A percentile compares a stretch with the other conserved stretches of the same genome.
Conservation (phyloP, 441 rosid genomes). For the Biscutella auriculata region DNA sequence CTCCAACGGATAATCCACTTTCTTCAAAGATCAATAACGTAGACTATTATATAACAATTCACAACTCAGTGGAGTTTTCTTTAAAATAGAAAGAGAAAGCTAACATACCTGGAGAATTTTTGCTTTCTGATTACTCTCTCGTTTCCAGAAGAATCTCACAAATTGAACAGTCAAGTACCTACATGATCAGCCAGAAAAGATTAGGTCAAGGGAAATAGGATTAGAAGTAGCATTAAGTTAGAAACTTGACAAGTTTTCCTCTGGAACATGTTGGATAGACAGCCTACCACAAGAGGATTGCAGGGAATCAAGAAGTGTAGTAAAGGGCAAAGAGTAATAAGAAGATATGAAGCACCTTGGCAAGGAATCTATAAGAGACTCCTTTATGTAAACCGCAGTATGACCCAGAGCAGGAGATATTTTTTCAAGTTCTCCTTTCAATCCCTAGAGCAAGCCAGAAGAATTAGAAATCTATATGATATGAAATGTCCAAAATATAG, state of each 20-base stretch:
- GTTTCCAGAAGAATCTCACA: slow-evolving; percentile 98
- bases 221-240: not conserved
- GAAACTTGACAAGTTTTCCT: not conserved
- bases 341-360: not conserved
- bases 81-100: not conserved
- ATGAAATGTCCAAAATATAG: not conserved
- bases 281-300: not conserved
- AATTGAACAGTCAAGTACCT: slow-evolving; percentile 96
- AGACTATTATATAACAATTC: slow-evolving; percentile 8
- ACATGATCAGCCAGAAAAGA: slow-evolving; percentile 11
- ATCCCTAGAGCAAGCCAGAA: not conserved
- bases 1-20: slow-evolving; percentile 94
- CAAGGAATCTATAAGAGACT: not conserved
- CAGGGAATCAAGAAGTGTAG: not conserved
- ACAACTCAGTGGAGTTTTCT: too few relatives aligned
- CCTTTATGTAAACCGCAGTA: not conserved
- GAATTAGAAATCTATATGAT: not conserved
- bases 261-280: not conserved
- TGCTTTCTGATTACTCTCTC: slow-evolving; percentile 97
- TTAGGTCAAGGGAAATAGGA: not conserved
- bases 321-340: not conserved
- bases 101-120: slow-evolving; percentile 73
- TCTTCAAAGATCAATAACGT: slow-evolving; percentile 34
- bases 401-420: not conserved
- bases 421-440: not conserved